Evolutionary conservation across 352 stramenopile species (phyloP), one percentile per base, ranked within the genome.

Genomic region (Globisporangium spinosum): DNA sequence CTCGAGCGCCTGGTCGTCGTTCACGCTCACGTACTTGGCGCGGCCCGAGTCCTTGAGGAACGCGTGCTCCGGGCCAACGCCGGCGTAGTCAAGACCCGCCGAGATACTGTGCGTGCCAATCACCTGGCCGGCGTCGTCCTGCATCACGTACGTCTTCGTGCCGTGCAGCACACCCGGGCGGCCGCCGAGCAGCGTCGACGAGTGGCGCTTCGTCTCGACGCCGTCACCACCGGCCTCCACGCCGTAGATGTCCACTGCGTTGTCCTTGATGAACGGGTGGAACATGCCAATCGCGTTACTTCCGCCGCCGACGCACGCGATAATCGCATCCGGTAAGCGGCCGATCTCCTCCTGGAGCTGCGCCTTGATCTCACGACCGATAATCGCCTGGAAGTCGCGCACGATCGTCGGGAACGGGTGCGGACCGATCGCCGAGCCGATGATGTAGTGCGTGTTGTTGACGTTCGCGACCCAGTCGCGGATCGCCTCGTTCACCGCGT

Each of bases 241-340:
- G 34, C 97, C 97, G 68, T 99, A 95, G 63, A 99, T 92, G 25
- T 75, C 88, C 13, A 99, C 97, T 22, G 72, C 74, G n/a, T 87
- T 76, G 74, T 99, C 94, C 57, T 98, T 85, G 12, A 98, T 76
- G 69, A 99, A 99, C 27, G 96, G 93, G 77, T 98, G 85, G 79
- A 99, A 99, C 77, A 98, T 98, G 63, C 97, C 97, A 64, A 99
- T 99, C n/a, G 97, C 97, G 76, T 99, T 99, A 54, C 92, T 98
- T 58, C 97, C 97, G 63, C 97, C 97, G 22, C 97, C 97, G 22
- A 99, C 97, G 74, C 97, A 99, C 0, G 97, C 97, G 35, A 99
- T 87, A 57, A 99, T 94, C 27, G 96, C 92, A 76, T 99, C 96
- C 0, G 97, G 97, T 4, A 99, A 82, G 40, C 88, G 89, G 2